Evolutionary conservation across 257 asterid species (phyloP), one percentile per base, ranked within the genome.

Genomic region (Rhazya stricta): DNA sequence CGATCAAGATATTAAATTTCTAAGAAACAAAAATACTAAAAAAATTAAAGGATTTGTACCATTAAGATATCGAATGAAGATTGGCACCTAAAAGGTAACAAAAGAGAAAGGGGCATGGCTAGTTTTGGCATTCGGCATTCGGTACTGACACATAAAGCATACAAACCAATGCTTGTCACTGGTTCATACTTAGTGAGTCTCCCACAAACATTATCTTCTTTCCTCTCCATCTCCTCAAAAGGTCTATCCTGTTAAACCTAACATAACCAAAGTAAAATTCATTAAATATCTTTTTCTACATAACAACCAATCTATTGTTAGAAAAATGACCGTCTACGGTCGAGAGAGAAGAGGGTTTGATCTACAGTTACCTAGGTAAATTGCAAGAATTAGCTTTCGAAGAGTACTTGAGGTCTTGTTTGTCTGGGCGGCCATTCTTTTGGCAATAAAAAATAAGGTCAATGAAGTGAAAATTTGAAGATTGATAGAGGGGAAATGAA

Each of bases 191-290:
- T 67, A 88, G 58, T 32, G 90, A 88, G 73, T 88, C 92, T 0
- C 91, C 93, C 63, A 85, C 93, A 27, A 86, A 82, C 89, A 86
- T 88, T 37, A 88, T 83, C 85, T 85, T 88, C 87, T 88, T 85
- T 37, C 87, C 89, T 43, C 63, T 82, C 93, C 91, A 88, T 82
- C 80, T 86, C 13, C 63, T 77, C 45, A 88, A 39, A 61, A 86
- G 61, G 9, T 74, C 84, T 63, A 36, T 63, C 10, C 88, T 89
- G 45, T 88, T 74, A 46, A 88, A 88, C 74, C 90, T 88, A 34
- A 53, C 9, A 16, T 12, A 42, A n/a, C n/a, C n/a, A n/a, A n/a
- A n/a, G n/a, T n/a, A n/a, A n/a, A n/a, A n/a, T n/a, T n/a, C n/a
- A n/a, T n/a, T n/a, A n/a, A n/a, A n/a, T n/a, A n/a, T n/a, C n/a